A percentile compares a stretch with the other conserved stretches of the same genome.
Conservation (phyloP, 345 rosid species). For the Kernera saxatilis region DNA sequence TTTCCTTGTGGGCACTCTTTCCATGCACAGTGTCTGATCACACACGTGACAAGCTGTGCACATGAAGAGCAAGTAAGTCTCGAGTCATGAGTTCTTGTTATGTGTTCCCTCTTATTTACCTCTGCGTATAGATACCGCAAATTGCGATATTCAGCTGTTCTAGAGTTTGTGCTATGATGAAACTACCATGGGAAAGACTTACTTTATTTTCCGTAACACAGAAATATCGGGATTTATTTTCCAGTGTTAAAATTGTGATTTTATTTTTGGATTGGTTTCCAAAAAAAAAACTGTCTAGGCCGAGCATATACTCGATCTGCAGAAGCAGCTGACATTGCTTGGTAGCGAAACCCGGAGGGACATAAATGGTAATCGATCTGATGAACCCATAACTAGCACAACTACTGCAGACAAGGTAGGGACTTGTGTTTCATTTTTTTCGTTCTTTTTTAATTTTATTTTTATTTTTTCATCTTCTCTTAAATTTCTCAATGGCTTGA, state of each 20-base stretch:
- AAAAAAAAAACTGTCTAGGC: slow-evolving; percentile 45
- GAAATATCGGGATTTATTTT: not conserved
- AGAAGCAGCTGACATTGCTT: slow-evolving; percentile 81
- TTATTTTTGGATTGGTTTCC: not conserved
- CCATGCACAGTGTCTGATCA: slow-evolving; percentile 83
- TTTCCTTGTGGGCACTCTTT: slow-evolving; percentile 97
- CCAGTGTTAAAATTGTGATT: not conserved
- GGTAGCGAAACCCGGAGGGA: slow-evolving; percentile 69
- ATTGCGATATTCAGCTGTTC: not conserved
- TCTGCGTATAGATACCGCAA: not conserved
- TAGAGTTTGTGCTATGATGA: not conserved
- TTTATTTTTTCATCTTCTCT: not conserved
- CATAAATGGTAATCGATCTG: slow-evolving; percentile 50
- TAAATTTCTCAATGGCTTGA: not conserved
- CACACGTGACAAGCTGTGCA: slow-evolving; percentile 35
- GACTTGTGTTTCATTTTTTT: not conserved
- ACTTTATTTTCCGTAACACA: not conserved
- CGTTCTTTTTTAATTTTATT: no score
- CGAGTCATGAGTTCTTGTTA: not conserved
- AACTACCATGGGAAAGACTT: not conserved
- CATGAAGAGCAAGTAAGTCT: slow-evolving; percentile 29
- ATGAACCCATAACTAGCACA: slow-evolving; percentile 56
- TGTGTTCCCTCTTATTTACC: not conserved
- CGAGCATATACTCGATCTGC: slow-evolving; percentile 72
- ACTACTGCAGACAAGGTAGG: slow-evolving; percentile 74